Evolutionary conservation across 495 filamentous ascomycete genomes (phyloP).

Genomic region (Aspergillus carlsbadensis): DNA sequence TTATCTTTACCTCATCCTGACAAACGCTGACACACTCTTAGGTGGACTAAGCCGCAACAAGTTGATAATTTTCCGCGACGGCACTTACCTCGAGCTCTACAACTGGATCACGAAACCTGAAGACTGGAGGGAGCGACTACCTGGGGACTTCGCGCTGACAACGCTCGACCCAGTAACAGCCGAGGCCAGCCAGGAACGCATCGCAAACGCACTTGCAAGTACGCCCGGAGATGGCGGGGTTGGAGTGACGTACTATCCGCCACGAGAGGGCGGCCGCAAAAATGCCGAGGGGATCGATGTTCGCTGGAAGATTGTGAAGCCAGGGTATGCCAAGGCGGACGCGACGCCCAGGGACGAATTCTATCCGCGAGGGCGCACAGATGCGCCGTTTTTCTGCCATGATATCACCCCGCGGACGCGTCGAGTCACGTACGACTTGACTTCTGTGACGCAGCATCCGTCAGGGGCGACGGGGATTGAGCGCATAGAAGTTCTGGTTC

Average conservation of each 20-base stretch:
- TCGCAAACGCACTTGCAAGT: not conserved
- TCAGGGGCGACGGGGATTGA: slow-evolving; percentile 12
- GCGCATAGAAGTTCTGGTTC: slow-evolving; percentile 10
- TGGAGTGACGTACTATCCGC: slow-evolving; percentile 9
- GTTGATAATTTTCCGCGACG: slow-evolving; percentile 12
- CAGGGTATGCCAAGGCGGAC: slow-evolving; percentile 1
- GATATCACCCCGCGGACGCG: slow-evolving; percentile 8
- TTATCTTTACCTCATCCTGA: not conserved
- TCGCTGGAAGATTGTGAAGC: slow-evolving; percentile 12
- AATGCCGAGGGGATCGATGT: slow-evolving; percentile 5
- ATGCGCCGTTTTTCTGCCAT: slow-evolving; percentile 18
- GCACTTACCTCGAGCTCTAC: slow-evolving; percentile 14
- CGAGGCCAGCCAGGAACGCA: slow-evolving; percentile 5
- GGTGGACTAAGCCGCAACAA: slow-evolving; percentile 15
- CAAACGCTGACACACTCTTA: not conserved
- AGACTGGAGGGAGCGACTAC: slow-evolving; percentile 6
- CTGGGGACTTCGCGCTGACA: slow-evolving; percentile 15
- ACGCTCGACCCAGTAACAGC: slow-evolving; percentile 3
- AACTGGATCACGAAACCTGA: slow-evolving; percentile 14
- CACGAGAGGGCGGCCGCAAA: slow-evolving; percentile 11
- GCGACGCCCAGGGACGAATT: slow-evolving; percentile 6
- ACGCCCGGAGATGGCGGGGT: not conserved
- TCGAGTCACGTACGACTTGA: slow-evolving; percentile 8
- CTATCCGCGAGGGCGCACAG: slow-evolving; percentile 10
- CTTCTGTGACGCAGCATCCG: slow-evolving; percentile 8